Evolutionary conservation across 805 yeast species (phyloP).

Genomic region (Ogataea paraovalis): DNA sequence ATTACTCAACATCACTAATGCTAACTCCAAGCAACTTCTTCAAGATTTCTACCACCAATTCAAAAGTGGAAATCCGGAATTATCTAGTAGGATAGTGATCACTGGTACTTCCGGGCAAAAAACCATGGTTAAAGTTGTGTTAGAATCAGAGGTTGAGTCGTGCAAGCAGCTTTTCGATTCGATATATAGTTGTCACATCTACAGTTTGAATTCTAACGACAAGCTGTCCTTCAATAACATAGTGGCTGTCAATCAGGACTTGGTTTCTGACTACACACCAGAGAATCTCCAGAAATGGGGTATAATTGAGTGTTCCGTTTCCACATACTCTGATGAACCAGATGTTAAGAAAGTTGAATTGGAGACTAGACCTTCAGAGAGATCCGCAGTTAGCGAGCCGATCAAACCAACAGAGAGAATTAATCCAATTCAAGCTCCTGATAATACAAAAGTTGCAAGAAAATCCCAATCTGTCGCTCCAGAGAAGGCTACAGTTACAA

Average conservation of each 20-base stretch:
- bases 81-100: constrained; percentile 10
- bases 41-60: constrained; percentile 18
- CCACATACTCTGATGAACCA: background rate
- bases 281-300: constrained; percentile 25
- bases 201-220: constrained; percentile 20
- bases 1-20: constrained; percentile 13
- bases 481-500: background rate
- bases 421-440: background rate
- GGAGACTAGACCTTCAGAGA: constrained; percentile 14
- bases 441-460: background rate
- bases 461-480: background rate
- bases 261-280: constrained; percentile 10
- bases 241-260: constrained; percentile 14
- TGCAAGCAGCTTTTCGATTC: constrained; percentile 14
- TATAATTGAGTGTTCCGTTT: constrained; percentile 14
- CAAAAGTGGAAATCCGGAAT: constrained; percentile 10
- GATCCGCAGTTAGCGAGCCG: constrained; percentile 19
- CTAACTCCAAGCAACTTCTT: constrained; percentile 19
- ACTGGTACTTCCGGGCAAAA: constrained; percentile 15
- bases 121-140: constrained; percentile 11
- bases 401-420: constrained; percentile 5
- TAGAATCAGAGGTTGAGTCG: constrained; percentile 11
- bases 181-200: constrained; percentile 17
- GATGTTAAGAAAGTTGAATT: background rate
- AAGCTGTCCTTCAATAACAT: constrained; percentile 17